phyloP scores from a whole-genome alignment of 441 rosid species.

The Hura crepitans region DNA sequence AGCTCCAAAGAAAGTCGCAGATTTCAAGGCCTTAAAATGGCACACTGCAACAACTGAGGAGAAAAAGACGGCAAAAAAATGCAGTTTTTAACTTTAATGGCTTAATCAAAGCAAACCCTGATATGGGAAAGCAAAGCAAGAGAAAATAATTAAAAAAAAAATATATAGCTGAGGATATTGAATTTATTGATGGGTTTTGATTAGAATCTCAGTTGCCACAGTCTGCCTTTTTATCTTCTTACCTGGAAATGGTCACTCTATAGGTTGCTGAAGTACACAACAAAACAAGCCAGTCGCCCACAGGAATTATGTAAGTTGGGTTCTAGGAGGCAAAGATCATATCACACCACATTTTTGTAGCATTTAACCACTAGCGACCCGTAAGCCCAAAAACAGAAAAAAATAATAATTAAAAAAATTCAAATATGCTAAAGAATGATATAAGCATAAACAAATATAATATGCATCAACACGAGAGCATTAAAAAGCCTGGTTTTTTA shows the following conservation, averaged over 20 bases:
- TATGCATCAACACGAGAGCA: neutral
- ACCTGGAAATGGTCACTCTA: constrained; percentile 12
- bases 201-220: constrained; percentile 26
- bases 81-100: constrained; percentile 13
- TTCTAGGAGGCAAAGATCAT: constrained; percentile 16
- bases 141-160: neutral
- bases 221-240: constrained; percentile 11
- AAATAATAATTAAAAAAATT: no score
- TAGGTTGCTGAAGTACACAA: neutral
- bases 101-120: constrained; percentile 14
- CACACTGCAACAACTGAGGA: constrained; percentile 28
- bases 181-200: constrained; percentile 14
- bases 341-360: constrained; percentile 13
- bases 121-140: neutral
- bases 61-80: constrained; percentile 26
- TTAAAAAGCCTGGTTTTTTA: constrained; percentile 27
- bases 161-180: neutral
- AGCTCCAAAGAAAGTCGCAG: constrained; percentile 33
- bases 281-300: constrained; percentile 15
- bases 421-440: no score
- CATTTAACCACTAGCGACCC: constrained; percentile 11
- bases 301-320: constrained; percentile 14
- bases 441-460: no score
- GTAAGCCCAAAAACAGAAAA: neutral
- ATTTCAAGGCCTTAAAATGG: constrained; percentile 33